Evolutionary conservation across 177 flowering plant species (phyloP), one percentile per base, ranked within the genome.

Genomic region (Vitis hybrid): DNA sequence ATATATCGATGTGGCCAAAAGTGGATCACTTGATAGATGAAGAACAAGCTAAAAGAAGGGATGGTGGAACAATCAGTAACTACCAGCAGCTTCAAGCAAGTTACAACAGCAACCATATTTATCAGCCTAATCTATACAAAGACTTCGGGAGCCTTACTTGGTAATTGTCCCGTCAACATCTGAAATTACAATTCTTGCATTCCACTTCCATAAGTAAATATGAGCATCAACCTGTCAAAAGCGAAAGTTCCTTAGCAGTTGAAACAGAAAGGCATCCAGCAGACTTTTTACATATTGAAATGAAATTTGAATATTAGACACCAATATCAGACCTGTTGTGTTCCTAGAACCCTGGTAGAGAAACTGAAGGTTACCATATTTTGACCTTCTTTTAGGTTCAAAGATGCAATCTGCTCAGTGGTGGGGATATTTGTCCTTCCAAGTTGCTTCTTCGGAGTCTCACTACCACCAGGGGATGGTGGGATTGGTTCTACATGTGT

Each of bases 161-260:
- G 99, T 95, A 67, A 95, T 95, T 63, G 99, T 95, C 73, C 99
- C 99, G 80, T 95, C 99, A 51, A 95, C 99, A 85, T 95, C 99
- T 56, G 99, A 95, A 61, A 95, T 95, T 18, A 95, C 99, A 70
- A 95, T 95, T 61, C 83, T 70, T 54, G 97, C 83, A 80, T 93
- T 91, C 96, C 95, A 93, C 87, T 84, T 93, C 99, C 99, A 95
- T 83, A 91, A 81, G 84, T 91, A 95, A 60, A 95, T 85, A 83
- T 89, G 98, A 61, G 97, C 97, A 76, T 91, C 98, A 76, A 92
- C 98, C 98, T 94, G 84, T 72, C 60, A 48, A 76, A 77, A 21
- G 62, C 41, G 17, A 58, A 71, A 7, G 46, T 12, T 1, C n/a
- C 8, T 61, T 20, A 76, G 65, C 62, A 73, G 64, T 12, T 67